Evolutionary conservation across 1,284 basidiomycete species (phyloP).

Genomic region (Paramarasmius palmivorus): DNA sequence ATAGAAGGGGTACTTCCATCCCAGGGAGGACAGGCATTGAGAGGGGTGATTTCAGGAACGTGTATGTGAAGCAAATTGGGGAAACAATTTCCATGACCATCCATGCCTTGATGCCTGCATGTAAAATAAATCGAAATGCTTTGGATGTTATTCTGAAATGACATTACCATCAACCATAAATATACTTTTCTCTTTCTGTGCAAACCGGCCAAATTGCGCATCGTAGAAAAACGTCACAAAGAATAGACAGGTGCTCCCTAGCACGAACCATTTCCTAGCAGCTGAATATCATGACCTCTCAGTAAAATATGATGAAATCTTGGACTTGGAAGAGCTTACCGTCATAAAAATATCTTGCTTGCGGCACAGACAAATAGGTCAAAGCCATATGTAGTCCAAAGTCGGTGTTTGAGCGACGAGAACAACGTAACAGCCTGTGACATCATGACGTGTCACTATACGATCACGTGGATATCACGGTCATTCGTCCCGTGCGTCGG

Average conservation of each 20-base stretch:
- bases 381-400: too few relatives aligned
- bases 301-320: background rate
- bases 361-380: too few relatives aligned
- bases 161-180: conserved; percentile 56
- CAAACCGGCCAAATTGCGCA: conserved; percentile 81
- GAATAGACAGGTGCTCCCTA: conserved; percentile 17
- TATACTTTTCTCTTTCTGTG: conserved; percentile 43
- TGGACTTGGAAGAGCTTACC: too few relatives aligned
- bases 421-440: too few relatives aligned
- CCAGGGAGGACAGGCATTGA: conserved; percentile 17
- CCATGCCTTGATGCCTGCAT: conserved; percentile 62
- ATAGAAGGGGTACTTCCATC: conserved; percentile 28
- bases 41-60: conserved; percentile 50
- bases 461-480: too few relatives aligned
- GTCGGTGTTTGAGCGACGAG: too few relatives aligned
- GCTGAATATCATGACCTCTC: background rate
- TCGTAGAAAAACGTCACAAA: conserved; percentile 46
- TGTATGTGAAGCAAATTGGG: conserved; percentile 58
- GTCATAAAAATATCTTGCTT: too few relatives aligned
- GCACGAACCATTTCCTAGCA: conserved; percentile 18
- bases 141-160: background rate
- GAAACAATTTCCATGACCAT: conserved; percentile 86
- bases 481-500: too few relatives aligned
- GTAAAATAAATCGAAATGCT: background rate
- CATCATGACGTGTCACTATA: too few relatives aligned